These are phyloP conservation scores for Vicia faba DNA, from an alignment of 306 rosid species.

Conservation along the genomic window DNA sequence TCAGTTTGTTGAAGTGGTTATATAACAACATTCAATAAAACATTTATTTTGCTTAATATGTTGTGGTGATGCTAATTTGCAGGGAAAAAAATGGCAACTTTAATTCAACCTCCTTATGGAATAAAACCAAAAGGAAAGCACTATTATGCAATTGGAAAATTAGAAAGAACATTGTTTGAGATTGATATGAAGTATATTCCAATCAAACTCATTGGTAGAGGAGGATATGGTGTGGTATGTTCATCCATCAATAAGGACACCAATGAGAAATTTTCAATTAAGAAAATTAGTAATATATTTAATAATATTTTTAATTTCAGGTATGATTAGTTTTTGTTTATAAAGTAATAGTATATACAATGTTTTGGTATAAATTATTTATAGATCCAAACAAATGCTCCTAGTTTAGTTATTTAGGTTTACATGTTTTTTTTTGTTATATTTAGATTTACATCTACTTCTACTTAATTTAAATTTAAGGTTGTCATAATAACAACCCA, in stretches of 20 bases:
- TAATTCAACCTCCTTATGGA: slow-evolving; percentile 69
- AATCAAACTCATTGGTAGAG: slow-evolving; percentile 80
- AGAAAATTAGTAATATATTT: slow-evolving; percentile 78
- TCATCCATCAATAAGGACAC: slow-evolving; percentile 78
- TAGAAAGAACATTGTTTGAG: slow-evolving; percentile 78
- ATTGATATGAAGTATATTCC: slow-evolving; percentile 80
- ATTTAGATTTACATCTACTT: too few species aligned
- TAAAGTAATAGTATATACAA: too few species aligned
- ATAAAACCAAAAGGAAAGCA: slow-evolving; percentile 65
- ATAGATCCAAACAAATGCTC: too few species aligned
- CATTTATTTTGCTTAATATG: neutral
- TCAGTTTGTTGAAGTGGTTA: too few species aligned
- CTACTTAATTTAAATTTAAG: too few species aligned
- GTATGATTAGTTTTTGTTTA: slow-evolving; percentile 39
- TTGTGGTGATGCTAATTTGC: slow-evolving; percentile 35
- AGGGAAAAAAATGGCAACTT: slow-evolving; percentile 63
- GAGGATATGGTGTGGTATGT: slow-evolving; percentile 85
- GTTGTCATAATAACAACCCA: too few species aligned
- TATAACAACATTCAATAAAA: slow-evolving; percentile 5
- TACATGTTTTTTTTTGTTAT: too few species aligned
- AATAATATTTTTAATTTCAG: slow-evolving; percentile 81
- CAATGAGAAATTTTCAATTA: slow-evolving; percentile 81
- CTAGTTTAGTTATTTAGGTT: too few species aligned
- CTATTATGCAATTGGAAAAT: slow-evolving; percentile 48
- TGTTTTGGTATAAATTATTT: too few species aligned